Evolutionary conservation across 805 yeast genomes (phyloP).

Genomic region (Debaryomyces castellii): DNA sequence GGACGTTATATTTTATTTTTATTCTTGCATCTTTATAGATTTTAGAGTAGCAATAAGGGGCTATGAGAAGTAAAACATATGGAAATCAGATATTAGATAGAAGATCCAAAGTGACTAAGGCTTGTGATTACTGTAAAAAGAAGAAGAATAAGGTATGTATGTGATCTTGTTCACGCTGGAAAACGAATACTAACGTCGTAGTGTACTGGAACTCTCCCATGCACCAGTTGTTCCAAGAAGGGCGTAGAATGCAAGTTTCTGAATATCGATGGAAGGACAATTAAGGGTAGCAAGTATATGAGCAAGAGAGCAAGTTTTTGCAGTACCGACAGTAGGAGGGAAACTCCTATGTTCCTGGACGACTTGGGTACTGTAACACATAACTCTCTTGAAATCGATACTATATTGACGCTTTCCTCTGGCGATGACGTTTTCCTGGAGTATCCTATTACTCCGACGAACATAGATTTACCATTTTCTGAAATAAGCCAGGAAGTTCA

Average conservation of each 20-base stretch:
- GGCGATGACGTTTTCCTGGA: background rate
- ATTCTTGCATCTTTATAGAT: background rate
- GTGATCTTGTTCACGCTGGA: background rate
- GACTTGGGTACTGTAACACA: background rate
- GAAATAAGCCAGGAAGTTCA: background rate
- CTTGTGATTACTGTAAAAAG: constrained; percentile 48
- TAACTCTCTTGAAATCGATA: background rate
- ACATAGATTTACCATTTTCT: background rate
- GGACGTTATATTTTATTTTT: background rate
- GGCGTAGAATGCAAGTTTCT: constrained; percentile 29
- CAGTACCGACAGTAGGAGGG: background rate
- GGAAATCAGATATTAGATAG: background rate
- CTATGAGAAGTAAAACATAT: background rate
- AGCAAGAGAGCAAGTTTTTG: background rate
- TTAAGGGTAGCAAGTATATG: constrained; percentile 8
- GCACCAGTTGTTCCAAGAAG: constrained; percentile 30
- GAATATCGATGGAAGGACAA: constrained; percentile 18
- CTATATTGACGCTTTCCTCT: background rate
- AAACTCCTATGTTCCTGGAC: background rate
- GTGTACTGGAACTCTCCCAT: constrained; percentile 32
- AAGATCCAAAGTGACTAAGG: constrained; percentile 38
- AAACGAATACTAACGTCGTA: constrained; percentile 1
- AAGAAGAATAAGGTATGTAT: constrained; percentile 27
- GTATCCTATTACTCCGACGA: background rate
- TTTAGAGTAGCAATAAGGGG: background rate